Evolutionary conservation across 164 flowering plant species (phyloP), one percentile per base, ranked within the genome.

Genomic region (Chloranthus sessilifolius): DNA sequence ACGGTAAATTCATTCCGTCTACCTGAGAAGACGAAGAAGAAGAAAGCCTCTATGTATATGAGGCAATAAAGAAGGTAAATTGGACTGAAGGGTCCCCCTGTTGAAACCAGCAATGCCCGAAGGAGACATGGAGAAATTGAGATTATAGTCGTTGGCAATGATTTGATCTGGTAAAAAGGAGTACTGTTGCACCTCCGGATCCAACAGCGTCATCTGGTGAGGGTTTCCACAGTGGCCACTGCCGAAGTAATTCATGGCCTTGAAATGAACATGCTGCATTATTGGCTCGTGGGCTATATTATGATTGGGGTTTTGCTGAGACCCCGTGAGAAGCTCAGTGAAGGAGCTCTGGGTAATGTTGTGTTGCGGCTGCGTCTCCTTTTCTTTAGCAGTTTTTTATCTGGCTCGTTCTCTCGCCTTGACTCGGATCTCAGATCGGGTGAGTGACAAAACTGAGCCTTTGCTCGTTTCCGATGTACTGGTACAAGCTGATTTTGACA

Each of bases 41-140:
- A 34, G 75, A 41, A 50, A 73, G 75, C 87, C 95, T 92, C 82
- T n/a, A n/a, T 85, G 92, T 54, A 72, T 65, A 39, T 78, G 87
- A 67, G 86, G 81, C 54, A 78, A 60, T 50, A 82, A 64, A 52
- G 58, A 43, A 9, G 81, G 62, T 57, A 73, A 80, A 86, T 92
- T 92, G 97, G 99, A 88, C 97, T 92, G 99, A 92, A 92, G 97
- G 99, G 98, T 88, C 98, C 96, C 98, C 98, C 98, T 80, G 68
- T 77, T 76, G 62, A 56, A 78, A 60, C 88, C 86, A 58, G 83
- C 69, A 61, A 71, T 63, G 66, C 78, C 59, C 60, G 74, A 67
- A n/a, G n/a, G n/a, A 56, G 95, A 75, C 47, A 84, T 82, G 2
- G 76, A 64, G 68, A 85, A 88, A 69, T 86, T 81, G 38, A 83